Base-by-base conservation (phyloP, 2,329 filamentous ascomycete genomes). In the Geosmithia putterillii region DNA sequence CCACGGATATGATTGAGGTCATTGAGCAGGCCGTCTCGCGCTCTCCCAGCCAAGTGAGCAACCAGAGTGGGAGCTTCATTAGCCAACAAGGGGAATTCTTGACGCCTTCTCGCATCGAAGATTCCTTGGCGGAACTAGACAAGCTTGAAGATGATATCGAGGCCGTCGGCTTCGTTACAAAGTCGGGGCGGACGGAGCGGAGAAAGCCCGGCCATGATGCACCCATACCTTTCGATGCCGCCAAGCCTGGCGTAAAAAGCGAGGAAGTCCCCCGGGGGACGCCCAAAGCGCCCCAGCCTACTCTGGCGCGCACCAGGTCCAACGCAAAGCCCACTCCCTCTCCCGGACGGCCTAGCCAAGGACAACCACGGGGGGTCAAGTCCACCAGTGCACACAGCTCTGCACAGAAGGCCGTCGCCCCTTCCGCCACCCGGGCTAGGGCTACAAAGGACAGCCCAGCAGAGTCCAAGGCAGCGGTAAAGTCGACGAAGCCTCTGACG, bases 41-140 rank as follows among this genome's bases (percentile, higher is more conserved):
- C 10, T 54, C 55, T 19, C 51, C 58, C 32, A 57, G 58, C 7
- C 48, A 52, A 17, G 47, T 54, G 44, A 54, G 59, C 44, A 52
- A 62, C 39, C 50, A 52, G 46, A 51, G 56, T 45, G 50, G 57
- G 41, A 64, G 56, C 40, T 62, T 64, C 47, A 4, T 12, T 32
- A 12, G 10, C 10, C 28, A 32, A 12, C 28, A 4, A 12, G 28
- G 6, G 15, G 28, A 3, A 32, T 53, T 60, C 9, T 57, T 52
- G 47, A 63, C 51, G 1, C 59, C 64, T 12, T 61, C 69, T 21
- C 70, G 74, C 17, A 81, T 81, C 41, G 78, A 81, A 53, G 77
- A 81, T 53, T 80, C 76, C 2, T 61, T 81, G 8, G 76, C 79
- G 54, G 76, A 75, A 48, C 62, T 81, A 18, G 78, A 81, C 52